Evolutionary conservation across 495 filamentous ascomycete genomes (phyloP).

Genomic region (Xylaria nigripes): DNA sequence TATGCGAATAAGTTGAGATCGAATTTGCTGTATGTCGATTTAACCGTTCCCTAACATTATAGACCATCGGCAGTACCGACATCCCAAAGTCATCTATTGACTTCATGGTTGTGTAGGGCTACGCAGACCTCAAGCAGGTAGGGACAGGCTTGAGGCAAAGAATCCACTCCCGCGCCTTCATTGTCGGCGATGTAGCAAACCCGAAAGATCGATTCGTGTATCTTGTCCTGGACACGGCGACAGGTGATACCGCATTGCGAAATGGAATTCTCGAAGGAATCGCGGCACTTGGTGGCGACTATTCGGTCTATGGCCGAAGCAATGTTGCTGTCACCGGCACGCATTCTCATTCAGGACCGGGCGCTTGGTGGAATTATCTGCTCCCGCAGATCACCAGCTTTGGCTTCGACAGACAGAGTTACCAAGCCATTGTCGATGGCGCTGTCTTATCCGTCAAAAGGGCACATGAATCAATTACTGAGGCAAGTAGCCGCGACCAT

Average conservation of each 20-base stretch:
- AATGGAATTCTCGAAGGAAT: conserved; percentile 75
- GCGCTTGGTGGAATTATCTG: conserved; percentile 93
- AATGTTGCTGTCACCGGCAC: conserved; percentile 90
- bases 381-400: conserved; percentile 84
- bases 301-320: conserved; percentile 55
- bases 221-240: conserved; percentile 70
- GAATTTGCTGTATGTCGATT: conserved; percentile 41
- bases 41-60: not conserved
- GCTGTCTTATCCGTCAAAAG: conserved; percentile 72
- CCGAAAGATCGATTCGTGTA: conserved; percentile 76
- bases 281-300: conserved; percentile 43
- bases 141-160: conserved; percentile 79
- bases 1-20: conserved; percentile 55
- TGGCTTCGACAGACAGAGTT: conserved; percentile 81
- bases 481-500: conserved; percentile 38
- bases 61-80: not conserved
- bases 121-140: conserved; percentile 67
- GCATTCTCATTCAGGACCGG: conserved; percentile 86
- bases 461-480: conserved; percentile 68
- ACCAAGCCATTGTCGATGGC: conserved; percentile 85
- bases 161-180: conserved; percentile 82
- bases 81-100: not conserved
- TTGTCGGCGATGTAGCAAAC: conserved; percentile 64
- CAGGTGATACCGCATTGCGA: conserved; percentile 82
- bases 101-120: conserved; percentile 39